Evolutionary conservation across 78 protist species (phyloP).

Genomic region (Planoprotostelium fungivorum): DNA sequence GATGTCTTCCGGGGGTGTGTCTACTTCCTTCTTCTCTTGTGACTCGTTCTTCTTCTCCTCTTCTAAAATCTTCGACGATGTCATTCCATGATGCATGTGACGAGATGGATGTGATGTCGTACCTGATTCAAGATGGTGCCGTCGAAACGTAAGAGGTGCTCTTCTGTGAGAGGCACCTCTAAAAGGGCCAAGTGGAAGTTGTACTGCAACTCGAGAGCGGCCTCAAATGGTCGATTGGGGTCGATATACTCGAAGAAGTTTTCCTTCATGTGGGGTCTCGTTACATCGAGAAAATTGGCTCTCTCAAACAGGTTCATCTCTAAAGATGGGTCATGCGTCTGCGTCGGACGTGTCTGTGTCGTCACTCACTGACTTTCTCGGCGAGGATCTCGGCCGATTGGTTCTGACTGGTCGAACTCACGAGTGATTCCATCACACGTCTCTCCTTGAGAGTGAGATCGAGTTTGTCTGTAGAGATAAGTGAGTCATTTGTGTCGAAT

Average conservation of each 20-base stretch:
- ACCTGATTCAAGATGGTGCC: background rate
- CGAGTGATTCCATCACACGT: too few species aligned
- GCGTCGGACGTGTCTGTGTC: background rate
- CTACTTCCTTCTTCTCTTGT: background rate
- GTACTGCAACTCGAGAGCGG: background rate
- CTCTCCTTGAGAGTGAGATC: background rate
- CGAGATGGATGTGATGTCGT: background rate
- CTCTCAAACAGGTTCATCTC: background rate
- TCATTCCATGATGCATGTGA: too few species aligned
- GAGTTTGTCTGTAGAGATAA: background rate
- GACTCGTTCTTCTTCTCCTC: background rate
- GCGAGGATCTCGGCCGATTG: too few species aligned
- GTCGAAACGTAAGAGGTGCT: background rate
- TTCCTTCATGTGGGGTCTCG: constrained; percentile 3
- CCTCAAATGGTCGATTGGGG: background rate
- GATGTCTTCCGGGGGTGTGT: background rate
- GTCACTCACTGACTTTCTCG: background rate
- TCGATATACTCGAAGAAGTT: background rate
- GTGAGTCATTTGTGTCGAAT: background rate
- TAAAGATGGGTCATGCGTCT: background rate
- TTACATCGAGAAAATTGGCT: background rate
- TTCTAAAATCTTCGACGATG: background rate
- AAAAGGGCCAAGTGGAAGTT: background rate
- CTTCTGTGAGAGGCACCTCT: background rate
- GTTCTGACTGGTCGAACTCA: too few species aligned